phyloP scores from a whole-genome alignment of 495 filamentous ascomycete genomes.

The Xylaria grammica region DNA sequence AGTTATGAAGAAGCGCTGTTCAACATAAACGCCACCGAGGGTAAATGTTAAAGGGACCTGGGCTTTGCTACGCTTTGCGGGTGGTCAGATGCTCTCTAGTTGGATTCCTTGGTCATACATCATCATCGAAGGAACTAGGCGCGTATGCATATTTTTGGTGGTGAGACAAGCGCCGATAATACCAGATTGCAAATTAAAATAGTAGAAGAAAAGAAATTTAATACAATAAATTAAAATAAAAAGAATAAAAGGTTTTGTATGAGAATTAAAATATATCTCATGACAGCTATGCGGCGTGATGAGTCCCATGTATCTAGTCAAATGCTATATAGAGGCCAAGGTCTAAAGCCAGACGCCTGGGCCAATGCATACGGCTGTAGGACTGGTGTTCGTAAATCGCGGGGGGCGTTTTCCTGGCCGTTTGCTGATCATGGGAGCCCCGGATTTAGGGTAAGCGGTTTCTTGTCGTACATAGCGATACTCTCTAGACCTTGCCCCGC shows the following conservation, averaged over 20 bases:
- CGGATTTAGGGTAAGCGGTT: not conserved
- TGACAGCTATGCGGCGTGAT: not conserved
- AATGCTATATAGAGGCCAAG: not conserved
- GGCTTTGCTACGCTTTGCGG: not conserved
- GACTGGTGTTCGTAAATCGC: not conserved
- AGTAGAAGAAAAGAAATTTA: too few relatives aligned
- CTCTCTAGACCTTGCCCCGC: constrained; percentile 4
- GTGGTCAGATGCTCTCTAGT: not conserved
- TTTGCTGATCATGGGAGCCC: constrained; percentile 11
- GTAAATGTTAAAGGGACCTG: not conserved
- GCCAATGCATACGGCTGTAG: not conserved
- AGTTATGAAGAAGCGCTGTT: not conserved
- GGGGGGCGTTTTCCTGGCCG: not conserved
- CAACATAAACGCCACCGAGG: not conserved
- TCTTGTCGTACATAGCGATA: not conserved
- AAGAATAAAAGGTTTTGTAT: not conserved
- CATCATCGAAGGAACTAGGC: not conserved
- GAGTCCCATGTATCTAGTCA: not conserved
- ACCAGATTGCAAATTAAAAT: not conserved
- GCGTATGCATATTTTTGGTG: not conserved
- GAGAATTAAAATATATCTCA: not conserved
- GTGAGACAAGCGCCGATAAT: not conserved
- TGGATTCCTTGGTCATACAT: not conserved
- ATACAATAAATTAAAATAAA: constrained; percentile 1
- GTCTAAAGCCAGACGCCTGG: not conserved